Conservation (phyloP, 2,329 filamentous ascomycete genomes). For the Pestalotiopsis sp. region DNA sequence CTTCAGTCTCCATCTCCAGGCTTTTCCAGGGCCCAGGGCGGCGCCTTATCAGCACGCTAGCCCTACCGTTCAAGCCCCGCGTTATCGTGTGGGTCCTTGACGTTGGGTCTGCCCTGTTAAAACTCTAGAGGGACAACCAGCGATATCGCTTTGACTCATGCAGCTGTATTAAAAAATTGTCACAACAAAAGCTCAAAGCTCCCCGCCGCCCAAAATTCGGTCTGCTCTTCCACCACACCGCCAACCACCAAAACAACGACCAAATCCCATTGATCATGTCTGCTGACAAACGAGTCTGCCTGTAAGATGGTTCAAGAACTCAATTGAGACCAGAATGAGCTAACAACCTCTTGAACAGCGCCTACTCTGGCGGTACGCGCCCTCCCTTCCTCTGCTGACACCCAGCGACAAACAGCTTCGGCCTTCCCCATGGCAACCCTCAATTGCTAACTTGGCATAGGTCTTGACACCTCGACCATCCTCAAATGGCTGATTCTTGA, state of each 20-base stretch:
- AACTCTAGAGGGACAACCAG: neutral
- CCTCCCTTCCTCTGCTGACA: neutral
- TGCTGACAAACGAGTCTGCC: neutral
- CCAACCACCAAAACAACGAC: neutral
- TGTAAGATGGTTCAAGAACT: neutral
- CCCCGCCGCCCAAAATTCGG: neutral
- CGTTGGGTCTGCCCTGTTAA: neutral
- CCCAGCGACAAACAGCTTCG: neutral
- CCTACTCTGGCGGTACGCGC: conserved; percentile 24
- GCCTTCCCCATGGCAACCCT: neutral
- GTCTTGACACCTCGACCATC: conserved; percentile 43
- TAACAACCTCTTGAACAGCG: conserved; percentile 12
- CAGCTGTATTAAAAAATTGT: neutral
- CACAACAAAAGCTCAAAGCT: neutral
- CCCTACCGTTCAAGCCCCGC: neutral
- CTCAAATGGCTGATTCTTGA: conserved; percentile 38
- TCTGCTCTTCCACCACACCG: neutral
- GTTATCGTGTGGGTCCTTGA: neutral
- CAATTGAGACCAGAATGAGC: neutral
- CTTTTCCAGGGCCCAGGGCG: no score
- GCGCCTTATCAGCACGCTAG: neutral
- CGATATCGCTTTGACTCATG: neutral
- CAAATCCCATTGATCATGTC: neutral
- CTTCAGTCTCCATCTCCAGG: no score
- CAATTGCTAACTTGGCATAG: conserved; percentile 19